Percentiles rank a stretch among this genome's conserved stretches.
Evolutionary conservation across 202 grass and related monocot species (phyloP).

Genomic region (Elaeis oleifera): DNA sequence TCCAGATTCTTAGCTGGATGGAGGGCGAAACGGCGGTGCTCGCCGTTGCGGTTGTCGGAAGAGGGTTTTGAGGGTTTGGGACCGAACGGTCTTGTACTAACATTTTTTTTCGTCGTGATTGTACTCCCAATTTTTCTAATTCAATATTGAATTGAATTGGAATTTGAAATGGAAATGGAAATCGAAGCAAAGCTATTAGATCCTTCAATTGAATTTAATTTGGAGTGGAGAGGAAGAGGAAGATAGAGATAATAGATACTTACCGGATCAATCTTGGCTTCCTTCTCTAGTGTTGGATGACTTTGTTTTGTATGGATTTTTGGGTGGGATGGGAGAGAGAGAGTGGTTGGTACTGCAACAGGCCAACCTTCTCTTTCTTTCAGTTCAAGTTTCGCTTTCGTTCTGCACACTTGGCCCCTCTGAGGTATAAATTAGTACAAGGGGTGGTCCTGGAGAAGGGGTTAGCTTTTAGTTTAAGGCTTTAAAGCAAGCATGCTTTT

Average conservation of each 20-base stretch:
- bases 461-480: too few species aligned
- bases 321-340: slow-evolving; percentile 6
- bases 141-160: background rate
- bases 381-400: slow-evolving; percentile 41
- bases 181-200: too few species aligned
- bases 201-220: too few species aligned
- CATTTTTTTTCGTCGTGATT: slow-evolving; percentile 4
- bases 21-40: slow-evolving; percentile 42
- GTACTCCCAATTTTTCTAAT: background rate
- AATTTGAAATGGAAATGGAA: background rate
- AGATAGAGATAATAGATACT: too few species aligned
- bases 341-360: slow-evolving; percentile 22
- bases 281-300: background rate
- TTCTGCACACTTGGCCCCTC: background rate
- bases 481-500: too few species aligned
- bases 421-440: too few species aligned
- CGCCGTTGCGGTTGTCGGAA: slow-evolving; percentile 30
- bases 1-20: slow-evolving; percentile 62
- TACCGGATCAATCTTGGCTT: too few species aligned
- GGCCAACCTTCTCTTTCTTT: slow-evolving; percentile 27
- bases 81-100: slow-evolving; percentile 32
- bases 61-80: slow-evolving; percentile 23
- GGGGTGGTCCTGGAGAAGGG: too few species aligned
- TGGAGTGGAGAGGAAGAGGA: too few species aligned
- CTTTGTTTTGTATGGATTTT: background rate